Evolutionary conservation across 2,329 filamentous ascomycete species (phyloP).

Genomic region (Reticulascus tulasneorum): DNA sequence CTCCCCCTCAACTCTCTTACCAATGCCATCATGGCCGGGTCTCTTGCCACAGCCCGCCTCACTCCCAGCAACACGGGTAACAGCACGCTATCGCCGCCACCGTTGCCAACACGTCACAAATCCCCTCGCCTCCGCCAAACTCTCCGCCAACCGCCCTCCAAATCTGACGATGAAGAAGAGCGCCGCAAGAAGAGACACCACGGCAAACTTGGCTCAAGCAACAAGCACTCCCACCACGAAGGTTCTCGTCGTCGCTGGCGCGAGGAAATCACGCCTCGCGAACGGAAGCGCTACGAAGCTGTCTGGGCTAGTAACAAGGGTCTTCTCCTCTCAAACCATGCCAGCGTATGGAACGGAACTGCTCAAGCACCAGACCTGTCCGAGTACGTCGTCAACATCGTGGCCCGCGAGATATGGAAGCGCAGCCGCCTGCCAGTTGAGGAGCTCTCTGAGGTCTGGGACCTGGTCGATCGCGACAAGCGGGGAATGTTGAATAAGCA

Average conservation of each 20-base stretch:
- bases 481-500: conserved; percentile 57
- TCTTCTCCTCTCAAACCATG: conserved; percentile 26
- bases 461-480: conserved; percentile 59
- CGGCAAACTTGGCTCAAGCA: conserved; percentile 35
- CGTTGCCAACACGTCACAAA: conserved; percentile 37
- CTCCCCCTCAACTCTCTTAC: conserved; percentile 63
- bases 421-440: conserved; percentile 64
- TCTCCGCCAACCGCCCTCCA: conserved; percentile 52
- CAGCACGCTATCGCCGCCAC: conserved; percentile 33
- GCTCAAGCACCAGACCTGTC: conserved; percentile 22
- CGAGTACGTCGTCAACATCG: conserved; percentile 60
- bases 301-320: conserved; percentile 82
- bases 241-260: conserved; percentile 73
- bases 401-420: conserved; percentile 72
- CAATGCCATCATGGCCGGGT: conserved; percentile 71
- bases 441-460: conserved; percentile 73
- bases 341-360: too few species aligned
- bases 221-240: conserved; percentile 72
- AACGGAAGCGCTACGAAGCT: conserved; percentile 78
- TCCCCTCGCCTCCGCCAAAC: conserved; percentile 61
- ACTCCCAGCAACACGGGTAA: conserved; percentile 36
- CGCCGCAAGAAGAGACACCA: conserved; percentile 44
- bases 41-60: conserved; percentile 61
- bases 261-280: conserved; percentile 66
- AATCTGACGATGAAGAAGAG: conserved; percentile 50